These are phyloP conservation scores for Logfia minima DNA, from an alignment of 129 eudicot species.

Conservation along the genomic window DNA sequence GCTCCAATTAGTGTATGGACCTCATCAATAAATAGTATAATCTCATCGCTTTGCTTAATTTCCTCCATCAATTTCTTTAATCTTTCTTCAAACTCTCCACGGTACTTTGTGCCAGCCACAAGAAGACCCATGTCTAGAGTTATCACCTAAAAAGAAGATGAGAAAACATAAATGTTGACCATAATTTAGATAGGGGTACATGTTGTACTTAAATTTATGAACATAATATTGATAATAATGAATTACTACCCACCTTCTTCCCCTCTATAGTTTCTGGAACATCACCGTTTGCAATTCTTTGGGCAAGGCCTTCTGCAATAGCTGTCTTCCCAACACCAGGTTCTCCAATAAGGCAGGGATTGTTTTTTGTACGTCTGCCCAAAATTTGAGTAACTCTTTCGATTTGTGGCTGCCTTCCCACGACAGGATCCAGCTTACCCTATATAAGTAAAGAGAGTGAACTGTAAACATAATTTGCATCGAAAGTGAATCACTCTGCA, in stretches of 20 bases:
- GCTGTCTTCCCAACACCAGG: slow-evolving; percentile 98
- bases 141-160: slow-evolving; percentile 58
- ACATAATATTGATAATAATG: background rate
- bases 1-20: slow-evolving; percentile 92
- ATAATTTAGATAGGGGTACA: background rate
- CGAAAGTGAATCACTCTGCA: background rate
- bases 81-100: slow-evolving; percentile 94
- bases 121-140: slow-evolving; percentile 91
- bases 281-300: slow-evolving; percentile 82
- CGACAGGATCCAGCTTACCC: slow-evolving; percentile 95
- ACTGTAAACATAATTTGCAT: background rate
- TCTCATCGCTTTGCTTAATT: slow-evolving; percentile 81
- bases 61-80: slow-evolving; percentile 91
- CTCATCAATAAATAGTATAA: slow-evolving; percentile 79
- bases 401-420: slow-evolving; percentile 79
- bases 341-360: slow-evolving; percentile 91
- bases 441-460: slow-evolving; percentile 2
- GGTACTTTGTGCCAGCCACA: slow-evolving; percentile 92
- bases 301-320: slow-evolving; percentile 94
- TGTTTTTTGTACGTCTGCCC: slow-evolving; percentile 88
- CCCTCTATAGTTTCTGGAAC: slow-evolving; percentile 94
- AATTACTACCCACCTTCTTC: slow-evolving; percentile 57
- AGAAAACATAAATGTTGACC: background rate
- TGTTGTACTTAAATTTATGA: background rate
- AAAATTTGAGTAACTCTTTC: slow-evolving; percentile 89